Evolutionary conservation across 306 rosid genomes (phyloP), one percentile per base, ranked within the genome.

Genomic region (Fagus sylvatica): DNA sequence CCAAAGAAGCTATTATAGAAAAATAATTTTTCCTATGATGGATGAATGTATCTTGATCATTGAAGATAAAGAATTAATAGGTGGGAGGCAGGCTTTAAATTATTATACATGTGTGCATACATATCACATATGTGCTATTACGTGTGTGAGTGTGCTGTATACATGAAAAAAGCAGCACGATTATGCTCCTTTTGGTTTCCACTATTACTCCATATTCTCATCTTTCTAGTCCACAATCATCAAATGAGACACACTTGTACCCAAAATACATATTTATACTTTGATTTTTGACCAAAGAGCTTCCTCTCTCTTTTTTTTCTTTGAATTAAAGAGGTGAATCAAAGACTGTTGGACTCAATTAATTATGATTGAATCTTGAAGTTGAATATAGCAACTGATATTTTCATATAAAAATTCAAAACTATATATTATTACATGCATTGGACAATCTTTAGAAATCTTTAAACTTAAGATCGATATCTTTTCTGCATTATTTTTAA

Each of bases 1-100:
- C 39, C 60, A 76, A 57, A 77, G 28, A 80, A 72, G 53, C 28
- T 64, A 55, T 37, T 15, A 46, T 32, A 72, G 66, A 79, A 64
- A 75, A 46, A 71, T 75, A 64, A 57, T 46, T 28, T 4, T 40
- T 51, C 46, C 34, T 40, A 12, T 43, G 28, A 64, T n/a, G 54
- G 36, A 56, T 56, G 40, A 36, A 46, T 41, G 53, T 48, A 53
- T 46, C 62, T 30, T 62, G 22, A 17, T 78, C 51, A 69, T 32
- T 69, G 32, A 56, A 70, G 75, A 30, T 13, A 12, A 41, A 19
- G 6, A n/a, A 19, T 59, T 28, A 60, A 10, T 12, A 4, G 42
- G 1, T 33, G 36, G 64, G 36, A 19, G 64, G 5, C 7, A 19
- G 16, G 16, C 1, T 17, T 65, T 37, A 17, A 37, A 36, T 37